Conservation (phyloP, 2,329 filamentous ascomycete species). For the Herpotrichia juniperi region DNA sequence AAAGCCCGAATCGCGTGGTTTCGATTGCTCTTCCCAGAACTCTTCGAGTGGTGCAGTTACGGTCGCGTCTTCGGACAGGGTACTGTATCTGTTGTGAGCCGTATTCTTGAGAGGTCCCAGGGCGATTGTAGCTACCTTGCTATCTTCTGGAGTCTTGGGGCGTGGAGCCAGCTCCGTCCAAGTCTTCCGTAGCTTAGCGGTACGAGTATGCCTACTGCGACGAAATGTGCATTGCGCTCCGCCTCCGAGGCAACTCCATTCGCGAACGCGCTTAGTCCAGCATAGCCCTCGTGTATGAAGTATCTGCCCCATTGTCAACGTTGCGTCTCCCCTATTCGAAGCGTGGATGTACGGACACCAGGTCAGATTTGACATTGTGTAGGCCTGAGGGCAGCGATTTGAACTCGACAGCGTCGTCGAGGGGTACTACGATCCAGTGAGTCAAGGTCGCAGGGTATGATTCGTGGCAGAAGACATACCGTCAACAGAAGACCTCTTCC, state of each 20-base stretch:
- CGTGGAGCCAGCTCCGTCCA: conserved; percentile 89
- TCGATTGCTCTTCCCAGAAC: conserved; percentile 74
- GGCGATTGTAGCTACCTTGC: conserved; percentile 61
- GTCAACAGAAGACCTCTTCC: conserved; percentile 76
- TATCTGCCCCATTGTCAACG: conserved; percentile 64
- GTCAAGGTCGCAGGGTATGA: not conserved
- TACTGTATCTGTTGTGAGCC: not conserved
- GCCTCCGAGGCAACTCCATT: conserved; percentile 80
- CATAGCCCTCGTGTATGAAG: conserved; percentile 85
- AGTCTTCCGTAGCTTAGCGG: conserved; percentile 83
- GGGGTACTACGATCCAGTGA: conserved; percentile 51
- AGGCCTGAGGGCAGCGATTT: conserved; percentile 93
- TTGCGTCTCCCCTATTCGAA: not conserved
- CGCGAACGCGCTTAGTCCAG: conserved; percentile 89
- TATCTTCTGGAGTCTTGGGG: conserved; percentile 74
- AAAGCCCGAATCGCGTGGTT: conserved; percentile 6
- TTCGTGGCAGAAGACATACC: conserved; percentile 54
- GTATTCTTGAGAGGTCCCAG: not conserved
- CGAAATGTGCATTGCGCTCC: conserved; percentile 87
- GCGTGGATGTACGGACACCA: conserved; percentile 58
- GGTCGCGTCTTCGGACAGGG: conserved; percentile 67
- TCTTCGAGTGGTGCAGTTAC: conserved; percentile 70
- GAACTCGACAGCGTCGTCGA: conserved; percentile 92
- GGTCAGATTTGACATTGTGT: conserved; percentile 84
- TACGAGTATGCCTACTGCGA: conserved; percentile 88